Conservation (phyloP, 495 filamentous ascomycete species). For the Aspergillus steynii region DNA sequence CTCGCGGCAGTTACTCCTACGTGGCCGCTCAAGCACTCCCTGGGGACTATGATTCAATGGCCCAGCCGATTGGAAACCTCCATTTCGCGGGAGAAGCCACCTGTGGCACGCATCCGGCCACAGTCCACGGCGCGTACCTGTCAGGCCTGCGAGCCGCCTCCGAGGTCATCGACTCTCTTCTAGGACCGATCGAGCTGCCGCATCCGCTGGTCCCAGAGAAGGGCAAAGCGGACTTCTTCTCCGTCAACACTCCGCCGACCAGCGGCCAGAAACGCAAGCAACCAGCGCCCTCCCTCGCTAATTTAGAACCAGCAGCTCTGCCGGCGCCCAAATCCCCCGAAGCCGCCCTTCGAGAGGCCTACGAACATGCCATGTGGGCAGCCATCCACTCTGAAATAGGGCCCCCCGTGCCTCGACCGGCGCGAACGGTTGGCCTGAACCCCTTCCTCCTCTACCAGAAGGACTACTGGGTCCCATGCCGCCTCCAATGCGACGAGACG, state of each 20-base stretch:
- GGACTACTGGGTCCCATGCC: constrained; percentile 74
- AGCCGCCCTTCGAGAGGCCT: constrained; percentile 59
- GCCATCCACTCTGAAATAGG: constrained; percentile 71
- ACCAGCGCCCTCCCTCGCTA: constrained; percentile 10
- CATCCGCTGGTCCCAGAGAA: constrained; percentile 73
- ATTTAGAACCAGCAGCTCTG: constrained; percentile 12
- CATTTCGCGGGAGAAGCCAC: constrained; percentile 98
- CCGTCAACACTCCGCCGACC: constrained; percentile 27
- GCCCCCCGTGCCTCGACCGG: constrained; percentile 67
- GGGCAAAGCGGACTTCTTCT: constrained; percentile 35
- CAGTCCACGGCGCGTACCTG: constrained; percentile 94
- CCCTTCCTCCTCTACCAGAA: constrained; percentile 72
- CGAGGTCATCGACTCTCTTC: constrained; percentile 73
- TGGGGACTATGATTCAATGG: constrained; percentile 93
- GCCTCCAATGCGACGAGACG: constrained; percentile 67
- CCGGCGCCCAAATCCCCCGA: constrained; percentile 37
- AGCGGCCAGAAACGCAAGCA: constrained; percentile 22
- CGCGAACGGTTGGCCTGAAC: constrained; percentile 63
- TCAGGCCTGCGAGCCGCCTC: constrained; percentile 86
- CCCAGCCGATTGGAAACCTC: constrained; percentile 77
- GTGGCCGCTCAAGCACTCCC: constrained; percentile 76
- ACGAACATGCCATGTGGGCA: constrained; percentile 72
- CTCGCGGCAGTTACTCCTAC: constrained; percentile 90
- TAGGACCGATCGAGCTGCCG: constrained; percentile 79
- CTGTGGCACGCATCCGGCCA: constrained; percentile 91